Evolutionary conservation across 441 rosid species (phyloP), one percentile per base, ranked within the genome.

Genomic region (Mallotus japonicus): DNA sequence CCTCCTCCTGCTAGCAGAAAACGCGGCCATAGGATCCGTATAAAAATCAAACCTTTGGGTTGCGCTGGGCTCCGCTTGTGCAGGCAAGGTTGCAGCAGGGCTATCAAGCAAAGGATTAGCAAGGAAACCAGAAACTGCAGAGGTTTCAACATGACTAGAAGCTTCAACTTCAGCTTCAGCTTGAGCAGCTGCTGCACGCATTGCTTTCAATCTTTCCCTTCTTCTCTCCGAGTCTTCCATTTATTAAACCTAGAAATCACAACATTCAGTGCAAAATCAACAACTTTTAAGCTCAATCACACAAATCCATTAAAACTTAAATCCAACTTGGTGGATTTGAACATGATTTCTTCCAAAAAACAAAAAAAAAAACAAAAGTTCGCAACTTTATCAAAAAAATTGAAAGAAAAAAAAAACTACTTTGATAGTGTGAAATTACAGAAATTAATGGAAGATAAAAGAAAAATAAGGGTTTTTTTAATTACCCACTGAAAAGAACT

Each of bases 191-290:
- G 32, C 32, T 28, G 32, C 32, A 69, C 98, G 86, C 92, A 91
- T 87, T 58, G 89, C 94, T 80, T 71, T 85, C 74, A 93, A 75
- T 68, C 91, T 84, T 77, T 88, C 81, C 83, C 83, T 88, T 71
- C 97, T 85, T 77, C 79, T 89, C 80, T 84, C 90, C 4, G 94
- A 87, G 79, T 91, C 92, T 74, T 90, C 97, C 95, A 89, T 91
- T 69, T 24, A 88, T 91, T 69, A 19, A 42, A 57, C 53, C 75
- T 71, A 6, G 40, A 37, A 37, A 37, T 37, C 40, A 37, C 6
- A 37, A 37, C 6, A 37, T 37, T 37, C 40, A 37, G 6, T 4
- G 6, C 40, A 37, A 37, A 37, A 37, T 37, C 40, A 37, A 37
- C 5, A 37, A 37, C 40, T 37, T 37, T 37, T 37, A 37, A 37